Conservation (phyloP, 108 stramenopile species). For the Cyclostephanos tholiformis region DNA sequence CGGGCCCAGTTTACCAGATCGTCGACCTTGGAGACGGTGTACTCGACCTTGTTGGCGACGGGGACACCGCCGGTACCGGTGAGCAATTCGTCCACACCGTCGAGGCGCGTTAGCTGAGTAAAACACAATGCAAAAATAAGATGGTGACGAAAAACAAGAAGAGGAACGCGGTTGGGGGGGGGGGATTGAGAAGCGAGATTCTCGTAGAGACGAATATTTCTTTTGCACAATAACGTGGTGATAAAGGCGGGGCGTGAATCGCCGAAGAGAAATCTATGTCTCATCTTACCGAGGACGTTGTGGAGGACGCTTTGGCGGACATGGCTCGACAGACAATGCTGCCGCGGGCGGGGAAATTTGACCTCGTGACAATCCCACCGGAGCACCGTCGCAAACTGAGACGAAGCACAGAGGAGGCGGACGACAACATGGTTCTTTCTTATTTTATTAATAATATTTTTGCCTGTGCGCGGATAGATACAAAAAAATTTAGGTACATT, state of each 20-base stretch:
- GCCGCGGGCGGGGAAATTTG: not conserved
- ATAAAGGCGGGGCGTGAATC: not conserved
- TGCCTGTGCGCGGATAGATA: too few relatives aligned
- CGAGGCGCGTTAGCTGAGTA: conserved; percentile 73
- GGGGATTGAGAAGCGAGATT: not conserved
- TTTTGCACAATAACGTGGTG: not conserved
- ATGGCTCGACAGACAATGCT: conserved; percentile 57
- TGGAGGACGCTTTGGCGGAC: conserved; percentile 71
- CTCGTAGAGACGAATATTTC: too few relatives aligned
- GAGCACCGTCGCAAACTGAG: conserved; percentile 18
- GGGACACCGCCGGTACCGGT: conserved; percentile 73
- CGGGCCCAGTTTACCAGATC: conserved; percentile 99
- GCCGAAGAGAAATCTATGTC: not conserved
- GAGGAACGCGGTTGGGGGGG: not conserved
- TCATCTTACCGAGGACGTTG: conserved; percentile 77
- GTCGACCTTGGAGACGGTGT: conserved; percentile 96
- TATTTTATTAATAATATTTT: too few relatives aligned
- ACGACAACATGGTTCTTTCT: conserved; percentile 10
- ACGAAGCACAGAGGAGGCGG: conserved; percentile 34
- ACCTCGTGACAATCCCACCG: conserved; percentile 16
- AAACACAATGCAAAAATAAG: not conserved
- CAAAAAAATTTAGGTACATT: too few relatives aligned
- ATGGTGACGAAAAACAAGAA: not conserved
- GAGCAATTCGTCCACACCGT: conserved; percentile 73
- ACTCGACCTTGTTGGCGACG: conserved; percentile 93